Percentiles rank a stretch among this genome's conserved stretches.
phyloP scores from a whole-genome alignment of 73 alveolate genomes.

The Paramecium sexaurelia region DNA sequence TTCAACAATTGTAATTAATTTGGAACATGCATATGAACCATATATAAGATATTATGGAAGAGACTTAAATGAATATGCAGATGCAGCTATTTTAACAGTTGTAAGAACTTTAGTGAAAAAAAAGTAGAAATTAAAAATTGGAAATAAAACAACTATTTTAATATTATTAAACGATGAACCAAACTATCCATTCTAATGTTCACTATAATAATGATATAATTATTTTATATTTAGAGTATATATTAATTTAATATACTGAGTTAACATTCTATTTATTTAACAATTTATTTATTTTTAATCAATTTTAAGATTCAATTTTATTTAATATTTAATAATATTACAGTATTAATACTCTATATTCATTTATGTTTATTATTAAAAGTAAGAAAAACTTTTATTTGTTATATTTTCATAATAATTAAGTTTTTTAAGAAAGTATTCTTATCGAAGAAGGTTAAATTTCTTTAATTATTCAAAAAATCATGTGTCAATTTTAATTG shows the following conservation, averaged over 20 bases:
- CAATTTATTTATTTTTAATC: background rate
- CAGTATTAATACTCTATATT: too few species aligned
- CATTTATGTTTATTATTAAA: background rate
- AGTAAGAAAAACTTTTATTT: background rate
- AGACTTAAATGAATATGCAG: background rate
- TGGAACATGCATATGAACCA: background rate
- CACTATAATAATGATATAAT: background rate
- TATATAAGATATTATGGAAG: background rate
- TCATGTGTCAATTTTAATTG: background rate
- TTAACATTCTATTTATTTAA: background rate
- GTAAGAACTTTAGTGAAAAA: background rate
- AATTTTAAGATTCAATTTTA: background rate
- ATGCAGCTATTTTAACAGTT: background rate
- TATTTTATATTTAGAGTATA: background rate
- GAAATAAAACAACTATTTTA: background rate
- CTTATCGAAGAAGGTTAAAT: background rate
- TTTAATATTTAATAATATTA: background rate
- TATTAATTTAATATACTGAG: background rate
- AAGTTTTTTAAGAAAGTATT: background rate
- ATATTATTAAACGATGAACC: background rate
- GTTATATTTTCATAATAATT: background rate
- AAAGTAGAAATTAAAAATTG: background rate
- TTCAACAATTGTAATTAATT: background rate
- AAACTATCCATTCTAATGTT: background rate
- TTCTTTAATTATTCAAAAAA: slow-evolving; percentile 16